Evolutionary conservation across 257 asterid species (phyloP).

Genomic region (Solanum medicagineum): DNA sequence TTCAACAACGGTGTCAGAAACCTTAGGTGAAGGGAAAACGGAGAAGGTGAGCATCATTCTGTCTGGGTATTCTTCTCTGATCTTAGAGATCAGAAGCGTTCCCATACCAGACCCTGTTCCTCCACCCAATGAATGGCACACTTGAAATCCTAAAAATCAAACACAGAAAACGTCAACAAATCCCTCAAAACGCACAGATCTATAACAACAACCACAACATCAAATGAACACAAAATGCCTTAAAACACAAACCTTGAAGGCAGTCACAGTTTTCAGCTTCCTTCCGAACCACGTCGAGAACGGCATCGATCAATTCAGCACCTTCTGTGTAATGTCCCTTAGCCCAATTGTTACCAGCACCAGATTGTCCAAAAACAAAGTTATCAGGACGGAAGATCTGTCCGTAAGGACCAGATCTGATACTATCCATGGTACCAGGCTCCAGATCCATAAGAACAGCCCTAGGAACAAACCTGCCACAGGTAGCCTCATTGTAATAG

Average conservation of each 20-base stretch:
- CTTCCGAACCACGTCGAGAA: not conserved
- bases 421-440: not conserved
- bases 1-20: not conserved
- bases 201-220: not conserved
- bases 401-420: not conserved
- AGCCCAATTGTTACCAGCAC: constrained; percentile 1
- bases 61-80: not conserved
- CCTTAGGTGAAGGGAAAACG: not conserved
- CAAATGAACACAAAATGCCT: not conserved
- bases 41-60: constrained; percentile 1
- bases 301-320: not conserved
- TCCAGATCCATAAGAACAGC: not conserved
- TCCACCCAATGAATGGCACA: not conserved
- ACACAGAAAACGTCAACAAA: not conserved
- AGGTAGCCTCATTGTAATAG: not conserved
- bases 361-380: not conserved
- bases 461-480: not conserved
- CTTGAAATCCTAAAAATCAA: not conserved
- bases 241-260: not conserved
- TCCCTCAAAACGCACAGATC: not conserved
- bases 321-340: not conserved
- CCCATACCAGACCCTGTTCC: constrained; percentile 1
- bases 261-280: not conserved
- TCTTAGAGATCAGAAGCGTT: not conserved
- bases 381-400: not conserved